Base-by-base conservation (phyloP, 768 basidiomycete genomes). In the Hypsizygus marmoreus region DNA sequence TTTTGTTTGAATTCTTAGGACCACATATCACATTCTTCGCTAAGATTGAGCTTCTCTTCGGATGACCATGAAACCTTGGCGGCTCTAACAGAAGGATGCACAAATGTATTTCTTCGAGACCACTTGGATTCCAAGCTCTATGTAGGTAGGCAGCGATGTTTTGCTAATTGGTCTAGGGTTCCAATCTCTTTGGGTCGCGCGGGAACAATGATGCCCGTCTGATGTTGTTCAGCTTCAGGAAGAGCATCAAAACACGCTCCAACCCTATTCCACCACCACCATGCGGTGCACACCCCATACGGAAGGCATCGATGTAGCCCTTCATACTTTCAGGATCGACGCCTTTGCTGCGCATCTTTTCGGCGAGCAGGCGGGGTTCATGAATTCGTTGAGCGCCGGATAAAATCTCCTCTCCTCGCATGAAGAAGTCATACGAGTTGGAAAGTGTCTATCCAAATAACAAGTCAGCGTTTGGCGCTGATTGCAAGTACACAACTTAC, bases 361-460 rank as follows among this genome's bases (percentile, higher is more conserved):
- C 80, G 41, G 74, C 75, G 50, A 98, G 82, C 42, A 97, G 72
- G 9, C 69, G 68, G 4, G 97, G 81, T 55, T 97, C 93, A 69
- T 99, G 97, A 44, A 98, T 86, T 68, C 97, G 93, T 66, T 99
- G 97, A 20, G 95, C 97, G 12, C 97, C 97, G 3, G 95, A 97
- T 30, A 98, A 77, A 60, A 99, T 98, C 68, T 99, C 97, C 70
- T 99, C 94, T 9, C 97, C 97, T 24, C 97, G 83, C 95, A 99
- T 97, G 80, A 99, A 98, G 73, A 99, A 98, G 71, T 99, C 97
- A 68, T 98, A 99, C 17, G 97, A 98, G 70, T 98, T 98, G 40
- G 97, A 97, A 30, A 97, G 74, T 6, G 82, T 84, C 88, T 95
- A 58, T 16, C 22, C 37, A 36, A 14, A 23, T 50, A 16, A 50